Percentiles rank a stretch among this genome's conserved stretches.
phyloP scores from a whole-genome alignment of 2,329 filamentous ascomycete species.

The Cucurbitaria berberidis region DNA sequence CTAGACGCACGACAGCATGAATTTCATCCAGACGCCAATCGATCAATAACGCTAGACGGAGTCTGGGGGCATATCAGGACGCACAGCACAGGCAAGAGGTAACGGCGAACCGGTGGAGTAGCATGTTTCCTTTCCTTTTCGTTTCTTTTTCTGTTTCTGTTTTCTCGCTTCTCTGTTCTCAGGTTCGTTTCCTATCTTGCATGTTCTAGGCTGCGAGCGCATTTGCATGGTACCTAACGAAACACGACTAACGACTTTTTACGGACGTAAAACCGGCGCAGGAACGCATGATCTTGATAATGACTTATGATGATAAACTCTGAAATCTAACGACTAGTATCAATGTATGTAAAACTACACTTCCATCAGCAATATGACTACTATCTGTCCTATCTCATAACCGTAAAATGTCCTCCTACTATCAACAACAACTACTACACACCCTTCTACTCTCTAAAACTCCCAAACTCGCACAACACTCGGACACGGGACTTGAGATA shows the following conservation, averaged over 20 bases:
- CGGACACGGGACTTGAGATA: no score
- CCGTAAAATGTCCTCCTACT: no score
- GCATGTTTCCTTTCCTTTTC: neutral
- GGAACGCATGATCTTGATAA: neutral
- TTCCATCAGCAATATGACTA: no score
- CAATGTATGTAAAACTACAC: slow-evolving; percentile 14
- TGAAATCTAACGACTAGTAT: neutral
- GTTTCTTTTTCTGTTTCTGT: neutral
- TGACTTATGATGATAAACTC: neutral
- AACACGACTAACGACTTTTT: neutral
- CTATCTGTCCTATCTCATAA: no score
- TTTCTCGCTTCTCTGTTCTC: no score
- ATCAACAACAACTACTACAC: no score
- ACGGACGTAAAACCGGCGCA: neutral
- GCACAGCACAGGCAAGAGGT: neutral
- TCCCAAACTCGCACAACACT: no score
- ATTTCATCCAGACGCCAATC: no score
- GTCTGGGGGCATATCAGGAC: neutral
- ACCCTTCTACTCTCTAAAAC: no score
- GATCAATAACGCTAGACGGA: neutral
- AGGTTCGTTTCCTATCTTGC: no score
- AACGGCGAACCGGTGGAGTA: neutral
- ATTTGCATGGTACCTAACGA: neutral
- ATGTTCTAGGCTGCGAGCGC: neutral
- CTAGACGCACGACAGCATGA: slow-evolving; percentile 9